phyloP scores from a whole-genome alignment of 1,284 basidiomycete genomes.

The Cystobasidium sp. region DNA sequence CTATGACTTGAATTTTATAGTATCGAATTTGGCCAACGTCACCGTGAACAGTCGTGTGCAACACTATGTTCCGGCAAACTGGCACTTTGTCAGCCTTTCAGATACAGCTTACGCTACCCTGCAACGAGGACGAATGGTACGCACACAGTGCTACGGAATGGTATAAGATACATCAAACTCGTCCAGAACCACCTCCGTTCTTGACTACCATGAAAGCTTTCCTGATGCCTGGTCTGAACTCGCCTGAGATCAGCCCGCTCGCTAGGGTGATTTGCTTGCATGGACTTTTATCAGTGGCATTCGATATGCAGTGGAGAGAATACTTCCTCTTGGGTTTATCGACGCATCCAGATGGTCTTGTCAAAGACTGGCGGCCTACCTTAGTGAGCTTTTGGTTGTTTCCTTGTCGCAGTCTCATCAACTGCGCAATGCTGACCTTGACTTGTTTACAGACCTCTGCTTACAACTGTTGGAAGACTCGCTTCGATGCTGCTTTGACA shows the following conservation, averaged over 20 bases:
- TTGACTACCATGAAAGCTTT: slow-evolving; percentile 52
- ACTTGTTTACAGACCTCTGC: slow-evolving; percentile 40
- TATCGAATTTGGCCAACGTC: background rate
- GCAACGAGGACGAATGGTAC: slow-evolving; percentile 52
- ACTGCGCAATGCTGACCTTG: background rate
- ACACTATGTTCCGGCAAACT: slow-evolving; percentile 52
- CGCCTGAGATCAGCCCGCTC: slow-evolving; percentile 49
- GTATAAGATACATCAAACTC: slow-evolving; percentile 45
- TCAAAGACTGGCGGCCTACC: slow-evolving; percentile 52
- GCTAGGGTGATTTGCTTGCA: slow-evolving; percentile 50
- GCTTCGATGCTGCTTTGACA: slow-evolving; percentile 49
- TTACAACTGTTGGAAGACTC: slow-evolving; percentile 52
- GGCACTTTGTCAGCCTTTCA: slow-evolving; percentile 53
- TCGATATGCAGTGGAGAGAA: slow-evolving; percentile 51
- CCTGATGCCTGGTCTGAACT: slow-evolving; percentile 44
- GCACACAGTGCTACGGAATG: slow-evolving; percentile 49
- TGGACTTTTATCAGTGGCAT: slow-evolving; percentile 50
- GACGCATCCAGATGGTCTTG: slow-evolving; percentile 48
- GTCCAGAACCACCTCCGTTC: slow-evolving; percentile 49
- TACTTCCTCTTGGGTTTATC: slow-evolving; percentile 45
- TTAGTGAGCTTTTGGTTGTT: slow-evolving; percentile 39
- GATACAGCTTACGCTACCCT: slow-evolving; percentile 51
- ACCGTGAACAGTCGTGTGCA: slow-evolving; percentile 26
- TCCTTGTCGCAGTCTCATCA: background rate
- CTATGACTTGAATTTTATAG: background rate